phyloP scores from a whole-genome alignment of 306 rosid genomes.

The Urtica urens region DNA sequence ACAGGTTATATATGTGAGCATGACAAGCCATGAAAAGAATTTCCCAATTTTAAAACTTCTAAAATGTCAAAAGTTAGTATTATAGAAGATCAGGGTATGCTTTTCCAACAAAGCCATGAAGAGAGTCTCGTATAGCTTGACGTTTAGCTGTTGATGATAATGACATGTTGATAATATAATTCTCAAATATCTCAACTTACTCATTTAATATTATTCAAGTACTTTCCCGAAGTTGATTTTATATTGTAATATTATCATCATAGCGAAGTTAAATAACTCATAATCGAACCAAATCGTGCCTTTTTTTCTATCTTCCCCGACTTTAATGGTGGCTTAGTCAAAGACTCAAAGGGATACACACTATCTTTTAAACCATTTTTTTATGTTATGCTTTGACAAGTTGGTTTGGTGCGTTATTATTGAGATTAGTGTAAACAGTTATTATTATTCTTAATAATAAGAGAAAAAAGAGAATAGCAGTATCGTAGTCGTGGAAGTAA shows the following conservation, averaged over 20 bases:
- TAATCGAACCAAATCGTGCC: neutral
- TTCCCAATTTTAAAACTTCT: neutral
- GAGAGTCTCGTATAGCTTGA: conserved; percentile 3
- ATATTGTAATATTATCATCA: too few species aligned
- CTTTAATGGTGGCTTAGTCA: neutral
- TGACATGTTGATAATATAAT: neutral
- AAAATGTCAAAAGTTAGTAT: conserved; percentile 17
- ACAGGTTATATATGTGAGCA: conserved; percentile 20
- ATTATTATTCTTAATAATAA: too few species aligned
- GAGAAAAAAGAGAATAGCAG: too few species aligned
- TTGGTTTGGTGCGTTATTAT: neutral
- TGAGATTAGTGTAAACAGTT: too few species aligned
- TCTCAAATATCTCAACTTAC: neutral
- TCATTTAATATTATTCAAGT: neutral
- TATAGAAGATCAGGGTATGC: neutral
- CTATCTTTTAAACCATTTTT: neutral
- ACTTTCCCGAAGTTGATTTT: conserved; percentile 2
- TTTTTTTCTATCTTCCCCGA: neutral
- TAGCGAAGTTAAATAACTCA: neutral
- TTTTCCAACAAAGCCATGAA: conserved; percentile 25
- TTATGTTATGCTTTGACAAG: neutral
- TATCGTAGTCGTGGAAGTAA: too few species aligned
- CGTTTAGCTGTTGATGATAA: conserved; percentile 10
- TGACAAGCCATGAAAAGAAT: conserved; percentile 15
- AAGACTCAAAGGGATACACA: neutral